phyloP scores from a whole-genome alignment of 2,329 filamentous ascomycete genomes.

The Neonectria sp. region DNA sequence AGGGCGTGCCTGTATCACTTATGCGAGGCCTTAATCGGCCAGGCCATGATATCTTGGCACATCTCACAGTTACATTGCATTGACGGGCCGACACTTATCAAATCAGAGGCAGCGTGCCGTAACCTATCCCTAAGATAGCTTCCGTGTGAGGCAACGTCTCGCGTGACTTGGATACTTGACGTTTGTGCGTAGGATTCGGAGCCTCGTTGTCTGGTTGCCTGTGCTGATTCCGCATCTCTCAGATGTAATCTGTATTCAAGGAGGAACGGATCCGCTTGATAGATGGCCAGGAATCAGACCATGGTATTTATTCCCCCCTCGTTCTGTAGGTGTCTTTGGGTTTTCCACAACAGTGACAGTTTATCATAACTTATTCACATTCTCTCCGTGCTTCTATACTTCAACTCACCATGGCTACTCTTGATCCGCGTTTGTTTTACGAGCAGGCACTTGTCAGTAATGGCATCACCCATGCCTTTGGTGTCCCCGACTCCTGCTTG shows the following conservation, averaged over 20 bases:
- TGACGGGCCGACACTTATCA: not conserved
- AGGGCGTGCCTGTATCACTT: not conserved
- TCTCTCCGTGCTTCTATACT: slow-evolving; percentile 1
- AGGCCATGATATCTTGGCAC: slow-evolving; percentile 1
- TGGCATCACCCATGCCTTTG: slow-evolving; percentile 5
- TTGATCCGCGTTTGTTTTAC: slow-evolving; percentile 5
- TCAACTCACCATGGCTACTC: slow-evolving; percentile 6
- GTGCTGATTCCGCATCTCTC: not conserved
- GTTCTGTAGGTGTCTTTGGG: slow-evolving; percentile 5
- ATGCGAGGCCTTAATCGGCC: not conserved
- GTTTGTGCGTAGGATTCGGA: not conserved
- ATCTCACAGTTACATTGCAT: slow-evolving; percentile 1
- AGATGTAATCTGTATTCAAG: not conserved
- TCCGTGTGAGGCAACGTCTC: not conserved
- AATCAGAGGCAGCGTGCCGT: not conserved
- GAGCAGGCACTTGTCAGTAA: slow-evolving; percentile 3
- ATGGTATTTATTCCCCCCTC: slow-evolving; percentile 1
- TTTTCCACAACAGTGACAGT: slow-evolving; percentile 3
- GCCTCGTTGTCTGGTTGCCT: slow-evolving; percentile 1
- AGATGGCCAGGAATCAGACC: not conserved
- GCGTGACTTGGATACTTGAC: not conserved
- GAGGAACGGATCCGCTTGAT: not conserved
- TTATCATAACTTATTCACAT: not conserved
- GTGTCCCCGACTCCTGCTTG: slow-evolving; percentile 3
- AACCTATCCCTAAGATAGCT: not conserved